Conservation (phyloP, 2,329 filamentous ascomycete genomes). For the Alternaria infectoria region DNA sequence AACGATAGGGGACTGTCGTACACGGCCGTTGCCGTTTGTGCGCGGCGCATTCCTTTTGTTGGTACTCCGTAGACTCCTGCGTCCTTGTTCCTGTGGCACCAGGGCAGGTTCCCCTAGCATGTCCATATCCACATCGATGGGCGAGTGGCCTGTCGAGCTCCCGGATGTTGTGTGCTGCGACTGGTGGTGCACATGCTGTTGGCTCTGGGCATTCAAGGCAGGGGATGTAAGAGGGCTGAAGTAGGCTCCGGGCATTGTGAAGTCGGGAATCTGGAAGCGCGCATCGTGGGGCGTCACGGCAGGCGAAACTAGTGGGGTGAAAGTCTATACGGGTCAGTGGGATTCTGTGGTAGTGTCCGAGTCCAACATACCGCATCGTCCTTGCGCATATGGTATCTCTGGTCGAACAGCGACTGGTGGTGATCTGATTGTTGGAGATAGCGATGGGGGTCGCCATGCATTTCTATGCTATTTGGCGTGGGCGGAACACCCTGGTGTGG, state of each 20-base stretch:
- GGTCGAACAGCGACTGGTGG: slow-evolving; percentile 69
- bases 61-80: slow-evolving; percentile 32
- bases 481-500: slow-evolving; percentile 72
- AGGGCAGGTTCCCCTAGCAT: slow-evolving; percentile 48
- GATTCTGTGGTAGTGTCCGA: not conserved
- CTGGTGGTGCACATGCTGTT: slow-evolving; percentile 37
- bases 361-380: slow-evolving; percentile 67
- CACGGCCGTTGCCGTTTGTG: slow-evolving; percentile 53
- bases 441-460: slow-evolving; percentile 64
- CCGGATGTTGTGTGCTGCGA: slow-evolving; percentile 56
- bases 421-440: slow-evolving; percentile 64
- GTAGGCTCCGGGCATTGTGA: slow-evolving; percentile 71
- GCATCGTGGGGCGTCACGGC: slow-evolving; percentile 80
- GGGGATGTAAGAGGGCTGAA: slow-evolving; percentile 86
- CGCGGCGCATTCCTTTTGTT: slow-evolving; percentile 61
- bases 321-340: slow-evolving; percentile 65
- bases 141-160: slow-evolving; percentile 57
- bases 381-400: slow-evolving; percentile 68
- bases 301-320: slow-evolving; percentile 83
- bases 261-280: slow-evolving; percentile 66
- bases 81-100: slow-evolving; percentile 52
- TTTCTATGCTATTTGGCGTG: slow-evolving; percentile 80
- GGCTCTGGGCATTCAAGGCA: slow-evolving; percentile 73
- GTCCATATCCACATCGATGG: slow-evolving; percentile 55
- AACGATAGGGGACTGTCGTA: slow-evolving; percentile 75